Evolutionary conservation across 495 filamentous ascomycete genomes (phyloP).

Genomic region (Saxophila tyrrhenica): DNA sequence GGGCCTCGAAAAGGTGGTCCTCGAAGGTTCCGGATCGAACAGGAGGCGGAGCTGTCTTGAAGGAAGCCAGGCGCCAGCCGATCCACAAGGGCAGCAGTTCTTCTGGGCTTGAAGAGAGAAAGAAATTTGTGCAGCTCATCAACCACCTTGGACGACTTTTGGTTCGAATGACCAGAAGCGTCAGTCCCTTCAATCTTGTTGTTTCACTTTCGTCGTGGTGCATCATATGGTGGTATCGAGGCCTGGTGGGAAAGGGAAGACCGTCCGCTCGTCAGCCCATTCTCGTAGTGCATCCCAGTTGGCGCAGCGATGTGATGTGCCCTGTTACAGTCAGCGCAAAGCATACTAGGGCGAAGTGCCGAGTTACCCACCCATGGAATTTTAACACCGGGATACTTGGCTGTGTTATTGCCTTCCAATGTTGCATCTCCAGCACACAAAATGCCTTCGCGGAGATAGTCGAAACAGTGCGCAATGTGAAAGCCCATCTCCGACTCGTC

Average conservation of each 20-base stretch:
- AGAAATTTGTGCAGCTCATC: no score
- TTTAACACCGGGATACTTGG: conserved; percentile 10
- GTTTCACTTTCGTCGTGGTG: no score
- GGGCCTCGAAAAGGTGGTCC: no score
- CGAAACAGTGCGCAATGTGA: conserved; percentile 19
- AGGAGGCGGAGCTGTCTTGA: no score
- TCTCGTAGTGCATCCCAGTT: conserved; percentile 9
- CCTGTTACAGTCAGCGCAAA: neutral
- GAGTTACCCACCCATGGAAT: conserved; percentile 6
- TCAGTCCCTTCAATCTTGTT: no score
- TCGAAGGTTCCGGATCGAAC: no score
- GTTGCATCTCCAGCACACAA: conserved; percentile 20
- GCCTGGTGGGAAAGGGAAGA: conserved; percentile 3
- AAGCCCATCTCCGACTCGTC: conserved; percentile 3
- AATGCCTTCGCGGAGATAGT: conserved; percentile 17
- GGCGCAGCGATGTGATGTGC: conserved; percentile 9
- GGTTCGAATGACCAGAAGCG: no score
- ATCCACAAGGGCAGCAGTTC: no score
- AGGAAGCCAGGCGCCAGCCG: no score
- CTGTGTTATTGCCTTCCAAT: conserved; percentile 10
- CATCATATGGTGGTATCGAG: conserved; percentile 10
- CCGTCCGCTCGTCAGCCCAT: conserved; percentile 12
- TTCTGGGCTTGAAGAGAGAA: no score
- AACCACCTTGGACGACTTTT: no score
- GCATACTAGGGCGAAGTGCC: no score